These are phyloP conservation scores for Alternaria sp. DNA, from an alignment of 2,329 filamentous ascomycete genomes.

Conservation along the genomic window DNA sequence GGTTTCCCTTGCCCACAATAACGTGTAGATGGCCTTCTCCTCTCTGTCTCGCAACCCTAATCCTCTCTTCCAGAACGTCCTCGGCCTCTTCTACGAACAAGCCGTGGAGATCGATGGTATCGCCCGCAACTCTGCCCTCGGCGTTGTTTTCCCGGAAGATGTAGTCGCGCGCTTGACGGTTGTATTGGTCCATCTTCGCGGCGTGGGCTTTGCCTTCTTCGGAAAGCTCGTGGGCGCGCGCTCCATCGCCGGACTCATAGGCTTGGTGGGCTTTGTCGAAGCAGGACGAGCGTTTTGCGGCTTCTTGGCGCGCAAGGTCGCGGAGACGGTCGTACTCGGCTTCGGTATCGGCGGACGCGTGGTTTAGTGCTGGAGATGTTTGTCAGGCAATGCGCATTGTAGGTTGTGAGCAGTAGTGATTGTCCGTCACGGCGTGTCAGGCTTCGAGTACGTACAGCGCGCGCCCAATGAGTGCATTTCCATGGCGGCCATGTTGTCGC, in stretches of 20 bases:
- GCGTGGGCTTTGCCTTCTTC: slow-evolving; percentile 86
- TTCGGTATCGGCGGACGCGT: slow-evolving; percentile 58
- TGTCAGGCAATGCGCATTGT: background rate
- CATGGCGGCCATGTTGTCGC: slow-evolving; percentile 35
- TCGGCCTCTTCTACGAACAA: slow-evolving; percentile 95
- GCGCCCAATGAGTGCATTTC: slow-evolving; percentile 46
- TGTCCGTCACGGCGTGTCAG: background rate
- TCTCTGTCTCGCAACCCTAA: slow-evolving; percentile 74
- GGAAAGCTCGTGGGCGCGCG: slow-evolving; percentile 79
- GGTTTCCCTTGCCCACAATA: slow-evolving; percentile 95
- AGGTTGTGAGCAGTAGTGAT: background rate
- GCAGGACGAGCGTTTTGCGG: slow-evolving; percentile 76
- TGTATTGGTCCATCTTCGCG: slow-evolving; percentile 83
- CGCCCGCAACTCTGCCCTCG: slow-evolving; percentile 71
- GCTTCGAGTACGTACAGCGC: slow-evolving; percentile 34
- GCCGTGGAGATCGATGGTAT: slow-evolving; percentile 93
- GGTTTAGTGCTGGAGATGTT: slow-evolving; percentile 40
- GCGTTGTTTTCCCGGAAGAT: slow-evolving; percentile 97
- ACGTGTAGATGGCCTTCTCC: slow-evolving; percentile 88
- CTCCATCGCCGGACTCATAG: slow-evolving; percentile 83
- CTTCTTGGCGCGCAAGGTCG: slow-evolving; percentile 80
- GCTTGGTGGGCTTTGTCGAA: slow-evolving; percentile 74
- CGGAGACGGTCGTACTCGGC: slow-evolving; percentile 92
- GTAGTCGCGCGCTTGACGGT: slow-evolving; percentile 87
- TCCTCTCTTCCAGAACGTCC: slow-evolving; percentile 84